These are phyloP conservation scores for Geotrichum klebahnii DNA, from an alignment of 1,139 yeast species.

Conservation along the genomic window DNA sequence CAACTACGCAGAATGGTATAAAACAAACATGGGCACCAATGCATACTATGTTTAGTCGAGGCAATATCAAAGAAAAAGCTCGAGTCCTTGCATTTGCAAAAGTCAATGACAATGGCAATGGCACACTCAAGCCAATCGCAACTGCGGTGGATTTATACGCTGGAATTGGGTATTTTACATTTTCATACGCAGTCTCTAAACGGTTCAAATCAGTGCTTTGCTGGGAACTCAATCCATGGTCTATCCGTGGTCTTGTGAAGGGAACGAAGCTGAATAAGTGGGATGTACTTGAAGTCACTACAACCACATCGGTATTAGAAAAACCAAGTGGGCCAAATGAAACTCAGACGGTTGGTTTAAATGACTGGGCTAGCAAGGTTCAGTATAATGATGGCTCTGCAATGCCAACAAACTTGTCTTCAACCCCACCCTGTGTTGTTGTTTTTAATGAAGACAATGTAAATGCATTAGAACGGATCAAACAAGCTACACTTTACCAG, in stretches of 20 bases:
- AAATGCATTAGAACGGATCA: conserved; percentile 45
- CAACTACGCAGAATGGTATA: conserved; percentile 66
- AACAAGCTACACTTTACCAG: conserved; percentile 5
- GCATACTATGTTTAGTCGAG: conserved; percentile 86
- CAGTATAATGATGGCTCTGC: conserved; percentile 22
- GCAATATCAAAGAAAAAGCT: conserved; percentile 77
- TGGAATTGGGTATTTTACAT: conserved; percentile 82
- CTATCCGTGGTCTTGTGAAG: conserved; percentile 61
- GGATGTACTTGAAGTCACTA: conserved; percentile 29
- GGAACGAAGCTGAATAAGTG: conserved; percentile 52
- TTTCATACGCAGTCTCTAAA: conserved; percentile 57
- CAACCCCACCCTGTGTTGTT: too few species aligned
- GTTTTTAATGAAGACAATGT: conserved; percentile 64
- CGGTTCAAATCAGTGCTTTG: conserved; percentile 54
- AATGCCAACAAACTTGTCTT: too few species aligned
- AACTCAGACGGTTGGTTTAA: too few species aligned
- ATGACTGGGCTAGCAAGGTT: not conserved
- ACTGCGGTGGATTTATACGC: conserved; percentile 68
- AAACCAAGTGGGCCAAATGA: too few species aligned
- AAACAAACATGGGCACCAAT: conserved; percentile 79
- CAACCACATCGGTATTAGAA: too few species aligned
- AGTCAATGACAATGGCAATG: not conserved
- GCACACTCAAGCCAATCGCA: conserved; percentile 25
- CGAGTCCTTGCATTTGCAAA: conserved; percentile 45
- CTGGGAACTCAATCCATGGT: conserved; percentile 88